Base-by-base conservation (phyloP, 306 rosid species). In the Echinosophora koreensis region DNA sequence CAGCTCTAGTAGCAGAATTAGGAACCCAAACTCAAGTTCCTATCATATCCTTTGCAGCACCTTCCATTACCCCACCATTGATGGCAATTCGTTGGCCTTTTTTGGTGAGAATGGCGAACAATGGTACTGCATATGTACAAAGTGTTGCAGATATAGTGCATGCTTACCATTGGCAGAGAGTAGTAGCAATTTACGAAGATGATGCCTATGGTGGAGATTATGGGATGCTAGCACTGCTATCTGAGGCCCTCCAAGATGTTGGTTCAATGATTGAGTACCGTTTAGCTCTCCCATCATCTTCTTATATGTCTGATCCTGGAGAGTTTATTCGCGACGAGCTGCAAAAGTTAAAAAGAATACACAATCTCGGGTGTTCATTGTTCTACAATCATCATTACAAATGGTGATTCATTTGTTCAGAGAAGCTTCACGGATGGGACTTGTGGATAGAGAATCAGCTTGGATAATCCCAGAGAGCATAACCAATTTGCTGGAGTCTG, bases 381-480 rank as follows among this genome's bases (percentile, higher is more conserved):
- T 92, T 69, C 77, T 88, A 27, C 86, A 73, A 58, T 82, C 92
- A 57, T 90, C 96, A 22, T 17, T 84, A 12, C 82, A 87, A 13
- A 84, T 86, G 85, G 79, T 73, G 64, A 77, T 67, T 72, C 81
- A 81, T 84, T 77, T 92, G 83, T 92, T 92, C 70, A 69, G 74
- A 71, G 89, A 83, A 74, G 90, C 92, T 75, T 81, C 89, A 70
- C 41, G 76, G 38, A 47, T 81, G 66, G 92, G 88, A 81, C 92
- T 92, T 56, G 76, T 84, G 59, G 87, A 57, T 17, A 73, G 34
- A 69, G 88, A 90, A 2, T 88, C 97, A 2, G 87, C 71, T 78
- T 92, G 96, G 97, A 88, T 90, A 56, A 34, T 90, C 41, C 69
- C 93, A 11, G 96, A 90, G 80, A 81, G 87, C 42, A 64, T 86